A percentile compares a stretch with the other conserved stretches of the same genome.
Conservation (phyloP, 2,329 filamentous ascomycete genomes). For the Botryotinia narcissicola region DNA sequence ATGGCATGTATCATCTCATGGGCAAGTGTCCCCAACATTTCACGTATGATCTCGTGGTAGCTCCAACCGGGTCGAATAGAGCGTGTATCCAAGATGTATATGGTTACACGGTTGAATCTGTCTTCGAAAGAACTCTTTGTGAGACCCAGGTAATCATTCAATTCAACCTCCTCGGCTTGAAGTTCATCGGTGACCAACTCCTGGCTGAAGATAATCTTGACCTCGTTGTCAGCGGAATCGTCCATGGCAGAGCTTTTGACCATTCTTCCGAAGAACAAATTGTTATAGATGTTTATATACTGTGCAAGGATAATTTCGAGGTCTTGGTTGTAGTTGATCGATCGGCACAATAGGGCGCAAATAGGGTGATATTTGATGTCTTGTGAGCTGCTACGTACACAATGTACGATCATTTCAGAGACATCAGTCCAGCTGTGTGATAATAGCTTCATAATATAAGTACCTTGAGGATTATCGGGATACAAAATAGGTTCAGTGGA, state of each 20-base stretch:
- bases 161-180: too few relatives aligned
- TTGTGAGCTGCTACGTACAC: neutral
- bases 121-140: too few relatives aligned
- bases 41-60: neutral
- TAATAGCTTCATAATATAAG: neutral
- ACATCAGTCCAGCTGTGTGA: neutral
- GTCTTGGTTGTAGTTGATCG: fast-evolving
- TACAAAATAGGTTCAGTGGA: neutral
- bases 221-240: neutral
- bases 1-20: conserved; percentile 5
- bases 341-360: neutral
- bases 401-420: neutral
- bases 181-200: neutral
- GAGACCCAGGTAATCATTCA: too few relatives aligned
- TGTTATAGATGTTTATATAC: neutral
- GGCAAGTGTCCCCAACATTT: neutral
- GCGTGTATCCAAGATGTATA: neutral
- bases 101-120: neutral
- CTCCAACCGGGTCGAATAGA: too few relatives aligned
- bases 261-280: neutral
- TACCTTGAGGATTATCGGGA: fast-evolving
- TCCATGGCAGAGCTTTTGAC: neutral
- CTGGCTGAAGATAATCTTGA: neutral
- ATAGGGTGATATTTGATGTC: neutral
- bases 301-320: neutral